A percentile compares a stretch with the other conserved stretches of the same genome.
phyloP scores from a whole-genome alignment of 768 basidiomycete genomes.

The Tephrocybe sp. region DNA sequence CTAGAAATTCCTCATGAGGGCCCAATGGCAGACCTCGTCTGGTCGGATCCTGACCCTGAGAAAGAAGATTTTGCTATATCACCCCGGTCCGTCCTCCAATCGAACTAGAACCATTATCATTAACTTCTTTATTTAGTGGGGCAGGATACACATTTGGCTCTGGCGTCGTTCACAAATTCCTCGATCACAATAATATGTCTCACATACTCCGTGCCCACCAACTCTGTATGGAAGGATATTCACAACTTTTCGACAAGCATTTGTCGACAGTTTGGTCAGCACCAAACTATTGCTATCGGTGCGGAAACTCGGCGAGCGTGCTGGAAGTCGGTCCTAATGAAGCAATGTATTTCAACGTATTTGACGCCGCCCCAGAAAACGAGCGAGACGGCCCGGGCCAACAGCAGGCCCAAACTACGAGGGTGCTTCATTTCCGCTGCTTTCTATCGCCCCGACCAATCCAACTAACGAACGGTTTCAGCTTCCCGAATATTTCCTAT shows the following conservation, averaged over 20 bases:
- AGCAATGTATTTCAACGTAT: constrained; percentile 92
- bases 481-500: constrained; percentile 82
- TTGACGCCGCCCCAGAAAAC: constrained; percentile 98
- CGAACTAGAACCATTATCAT: constrained; percentile 15
- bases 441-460: constrained; percentile 12
- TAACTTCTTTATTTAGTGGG: constrained; percentile 54
- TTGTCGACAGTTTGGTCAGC: constrained; percentile 98
- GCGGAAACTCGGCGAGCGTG: constrained; percentile 96
- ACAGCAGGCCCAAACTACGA: constrained; percentile 70
- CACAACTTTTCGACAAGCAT: constrained; percentile 94
- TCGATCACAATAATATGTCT: constrained; percentile 93
- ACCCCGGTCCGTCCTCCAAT: constrained; percentile 64
- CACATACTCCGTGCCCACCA: constrained; percentile 98
- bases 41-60: constrained; percentile 99
- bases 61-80: constrained; percentile 99
- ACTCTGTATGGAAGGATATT: constrained; percentile 98
- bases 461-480: constrained; percentile 23
- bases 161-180: constrained; percentile 96
- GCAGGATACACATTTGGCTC: constrained; percentile 99
- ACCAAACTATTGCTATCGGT: constrained; percentile 98
- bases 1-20: constrained; percentile 98
- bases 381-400: constrained; percentile 87
- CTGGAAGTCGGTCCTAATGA: constrained; percentile 92
- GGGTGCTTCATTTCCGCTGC: constrained; percentile 41
- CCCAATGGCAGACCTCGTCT: constrained; percentile 99